Base-by-base conservation (phyloP, 176 grass and related monocot genomes). In the Oryza longistaminata region DNA sequence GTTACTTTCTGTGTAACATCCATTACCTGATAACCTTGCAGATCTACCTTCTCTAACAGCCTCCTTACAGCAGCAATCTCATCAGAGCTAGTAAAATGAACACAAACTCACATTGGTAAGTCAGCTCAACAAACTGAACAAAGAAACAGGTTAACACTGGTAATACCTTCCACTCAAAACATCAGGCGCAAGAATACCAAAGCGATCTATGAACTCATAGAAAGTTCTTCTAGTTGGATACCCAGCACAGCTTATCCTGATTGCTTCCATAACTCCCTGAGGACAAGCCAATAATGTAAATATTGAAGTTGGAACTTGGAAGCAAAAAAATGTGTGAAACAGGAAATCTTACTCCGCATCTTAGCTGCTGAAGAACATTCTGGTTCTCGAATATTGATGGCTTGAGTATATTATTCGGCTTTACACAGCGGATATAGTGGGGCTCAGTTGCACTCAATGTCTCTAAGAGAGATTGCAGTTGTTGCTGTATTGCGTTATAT, bases 221-320 rank as follows among this genome's bases (percentile, higher is more conserved):
- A 98, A 98, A 67, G 91, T 87, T 83, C 96, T 95, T 76, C 96
- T 93, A 60, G 96, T 98, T 79, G 96, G 96, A 98, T 90, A 98
- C 25, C 96, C 96, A 72, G 96, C 96, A 83, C 89, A 92, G 71
- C 96, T 98, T 85, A 98, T 98, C 79, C 96, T 92, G 88, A 98
- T 98, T 50, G 96, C 96, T 85, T 98, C 96, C 96, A 98, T 89
- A 69, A 98, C 96, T 76, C 96, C 96, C 96, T 98, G 87, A 90
- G 78, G 61, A 25, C 74, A 79, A 79, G 27, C 25, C 43, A 81
- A 48, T 45, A 77, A 80, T 83, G 53, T 84, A 70, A 87, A 82
- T 44, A 92, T 77, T 82, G 61, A 74, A 46, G n/a, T 67, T 88
- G 64, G 43, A 84, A 53, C 16, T 71, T 60, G 26, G 25, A 89